These are phyloP conservation scores for Annulohypoxylon nitens DNA, from an alignment of 495 filamentous ascomycete species.

Conservation along the genomic window DNA sequence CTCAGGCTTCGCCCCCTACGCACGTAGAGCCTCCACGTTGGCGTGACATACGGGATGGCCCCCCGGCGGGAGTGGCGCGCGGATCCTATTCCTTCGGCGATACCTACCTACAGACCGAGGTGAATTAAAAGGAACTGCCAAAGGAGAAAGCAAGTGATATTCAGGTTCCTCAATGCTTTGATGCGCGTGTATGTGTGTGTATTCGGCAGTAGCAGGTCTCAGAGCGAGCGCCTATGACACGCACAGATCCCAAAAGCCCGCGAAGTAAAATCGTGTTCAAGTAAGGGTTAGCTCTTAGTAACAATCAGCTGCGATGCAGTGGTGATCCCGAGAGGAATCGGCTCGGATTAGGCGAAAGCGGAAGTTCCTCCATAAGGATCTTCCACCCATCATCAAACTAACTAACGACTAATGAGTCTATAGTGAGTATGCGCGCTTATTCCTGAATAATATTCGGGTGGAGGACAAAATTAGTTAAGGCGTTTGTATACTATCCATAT, in stretches of 20 bases:
- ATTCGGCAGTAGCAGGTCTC: background rate
- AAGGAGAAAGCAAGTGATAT: constrained; percentile 4
- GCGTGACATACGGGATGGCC: constrained; percentile 35
- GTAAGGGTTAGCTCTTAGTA: constrained; percentile 23
- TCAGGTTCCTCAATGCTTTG: constrained; percentile 11
- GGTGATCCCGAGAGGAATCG: constrained; percentile 40
- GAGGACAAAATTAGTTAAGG: constrained; percentile 28
- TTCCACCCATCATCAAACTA: constrained; percentile 25
- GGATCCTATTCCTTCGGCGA: constrained; percentile 47
- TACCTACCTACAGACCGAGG: constrained; percentile 28
- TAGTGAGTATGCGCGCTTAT: constrained; percentile 17
- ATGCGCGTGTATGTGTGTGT: constrained; percentile 10
- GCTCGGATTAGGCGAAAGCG: constrained; percentile 36
- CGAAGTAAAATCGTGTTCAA: constrained; percentile 2
- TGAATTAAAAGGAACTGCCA: constrained; percentile 9
- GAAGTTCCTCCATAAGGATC: constrained; percentile 33
- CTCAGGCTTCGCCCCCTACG: constrained; percentile 14
- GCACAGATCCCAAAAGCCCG: background rate
- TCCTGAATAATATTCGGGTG: constrained; percentile 24
- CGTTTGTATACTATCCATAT: background rate
- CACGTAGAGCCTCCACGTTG: constrained; percentile 25
- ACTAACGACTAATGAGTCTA: constrained; percentile 4
- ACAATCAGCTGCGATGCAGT: constrained; percentile 28
- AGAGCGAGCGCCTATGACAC: constrained; percentile 17
- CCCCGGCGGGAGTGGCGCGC: constrained; percentile 45